Percentiles rank a stretch among this genome's conserved stretches.
Evolutionary conservation across 495 filamentous ascomycete species (phyloP).

Genomic region (Aspergillus avenaceus): DNA sequence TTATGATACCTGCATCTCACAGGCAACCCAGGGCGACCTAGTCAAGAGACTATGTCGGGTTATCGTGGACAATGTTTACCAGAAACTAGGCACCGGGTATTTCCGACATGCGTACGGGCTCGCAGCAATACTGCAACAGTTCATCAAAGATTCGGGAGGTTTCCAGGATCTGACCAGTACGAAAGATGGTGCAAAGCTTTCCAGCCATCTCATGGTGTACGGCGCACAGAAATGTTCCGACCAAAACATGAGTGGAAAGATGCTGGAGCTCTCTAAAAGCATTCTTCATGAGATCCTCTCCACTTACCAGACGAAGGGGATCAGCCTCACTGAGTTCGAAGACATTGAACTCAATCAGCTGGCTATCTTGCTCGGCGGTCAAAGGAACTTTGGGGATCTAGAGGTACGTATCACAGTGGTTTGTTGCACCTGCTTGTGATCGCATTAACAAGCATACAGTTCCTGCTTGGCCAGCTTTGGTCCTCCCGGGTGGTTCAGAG

Average conservation of each 20-base stretch:
- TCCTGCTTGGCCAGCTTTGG: background rate
- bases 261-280: background rate
- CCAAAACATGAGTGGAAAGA: background rate
- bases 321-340: background rate
- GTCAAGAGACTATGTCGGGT: background rate
- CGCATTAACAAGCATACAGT: background rate
- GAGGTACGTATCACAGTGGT: background rate
- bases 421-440: background rate
- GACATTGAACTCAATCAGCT: background rate
- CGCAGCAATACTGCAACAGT: background rate
- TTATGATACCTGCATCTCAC: background rate
- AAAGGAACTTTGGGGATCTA: background rate
- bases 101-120: background rate
- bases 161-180: background rate
- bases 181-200: background rate
- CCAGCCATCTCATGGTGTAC: background rate
- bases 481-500: background rate
- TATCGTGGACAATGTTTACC: background rate
- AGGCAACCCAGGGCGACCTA: background rate
- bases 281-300: background rate
- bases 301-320: background rate
- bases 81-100: background rate
- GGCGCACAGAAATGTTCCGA: background rate
- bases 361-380: background rate
- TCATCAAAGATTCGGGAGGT: background rate